phyloP scores from a whole-genome alignment of 202 grass and related monocot genomes.

The Dendrocalamus latiflorus region DNA sequence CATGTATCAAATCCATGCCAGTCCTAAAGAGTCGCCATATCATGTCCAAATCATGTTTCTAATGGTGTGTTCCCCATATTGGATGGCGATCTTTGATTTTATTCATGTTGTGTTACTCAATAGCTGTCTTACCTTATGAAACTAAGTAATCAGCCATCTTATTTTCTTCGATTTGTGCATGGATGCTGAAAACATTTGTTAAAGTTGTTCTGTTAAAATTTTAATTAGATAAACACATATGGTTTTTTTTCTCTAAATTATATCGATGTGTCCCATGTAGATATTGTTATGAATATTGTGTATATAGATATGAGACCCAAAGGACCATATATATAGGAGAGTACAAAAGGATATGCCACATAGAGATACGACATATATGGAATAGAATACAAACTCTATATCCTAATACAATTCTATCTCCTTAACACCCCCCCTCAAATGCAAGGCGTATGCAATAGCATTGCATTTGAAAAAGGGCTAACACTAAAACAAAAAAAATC shows the following conservation, averaged over 20 bases:
- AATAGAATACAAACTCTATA: no score
- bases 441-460: no score
- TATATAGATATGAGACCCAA: no score
- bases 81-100: neutral
- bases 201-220: neutral
- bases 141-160: neutral
- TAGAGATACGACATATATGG: no score
- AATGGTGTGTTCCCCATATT: neutral
- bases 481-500: no score
- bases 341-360: no score
- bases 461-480: no score
- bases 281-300: neutral
- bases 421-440: no score
- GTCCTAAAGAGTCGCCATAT: neutral
- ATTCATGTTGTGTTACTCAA: neutral
- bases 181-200: neutral
- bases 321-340: no score
- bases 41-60: conserved; percentile 15
- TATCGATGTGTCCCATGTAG: neutral
- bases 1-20: neutral
- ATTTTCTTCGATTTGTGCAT: neutral
- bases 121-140: neutral
- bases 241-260: neutral
- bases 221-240: neutral
- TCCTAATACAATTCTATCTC: no score